Base-by-base conservation (phyloP, 805 yeast genomes). In the Kregervanrija fluxuum region DNA sequence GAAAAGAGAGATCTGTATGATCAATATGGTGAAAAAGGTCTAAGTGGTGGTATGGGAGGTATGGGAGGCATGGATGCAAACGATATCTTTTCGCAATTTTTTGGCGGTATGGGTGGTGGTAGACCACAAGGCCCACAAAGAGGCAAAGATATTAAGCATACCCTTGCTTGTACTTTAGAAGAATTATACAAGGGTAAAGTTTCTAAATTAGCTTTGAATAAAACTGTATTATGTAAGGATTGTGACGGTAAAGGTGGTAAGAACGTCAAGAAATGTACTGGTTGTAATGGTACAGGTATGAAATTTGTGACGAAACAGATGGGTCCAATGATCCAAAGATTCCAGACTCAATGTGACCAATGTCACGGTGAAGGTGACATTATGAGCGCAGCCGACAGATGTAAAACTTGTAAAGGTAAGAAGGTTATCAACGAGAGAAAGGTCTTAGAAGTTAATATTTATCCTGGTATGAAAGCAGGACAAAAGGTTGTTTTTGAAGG, bases 261-360 rank as follows among this genome's bases (percentile, higher is more conserved):
- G 61, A 85, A 81, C 55, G 95, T 90, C 53, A 85, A 84, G 73
- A 80, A 80, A 58, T 93, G 99, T 80, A 53, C 80, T 42, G 65
- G 79, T 35, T 93, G 99, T 81, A 77, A 79, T 61, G 99, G 99
- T 68, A 75, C 77, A 57, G 99, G 99, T 77, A 69, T 83, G 66
- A 86, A 79, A 68, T 83, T 91, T 54, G 84, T 89, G 54, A 87
- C 96, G 43, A 85, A 95, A 73, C 98, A 93, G 70, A 90, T 93
- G 96, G 99, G 99, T 57, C 96, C 96, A 54, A 88, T 93, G 90
- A 85, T 93, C 60, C 99, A 93, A 74, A 85, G 96, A 75, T 86
- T 86, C 80, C 98, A 93, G 73, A 80, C 95, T 38, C 81, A 80
- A 44, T 93, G 99, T 84, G 91, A 85, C 55, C 82, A 69, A 48